Conservation (phyloP, 805 yeast species). For the Hanseniaspora lachancei region DNA sequence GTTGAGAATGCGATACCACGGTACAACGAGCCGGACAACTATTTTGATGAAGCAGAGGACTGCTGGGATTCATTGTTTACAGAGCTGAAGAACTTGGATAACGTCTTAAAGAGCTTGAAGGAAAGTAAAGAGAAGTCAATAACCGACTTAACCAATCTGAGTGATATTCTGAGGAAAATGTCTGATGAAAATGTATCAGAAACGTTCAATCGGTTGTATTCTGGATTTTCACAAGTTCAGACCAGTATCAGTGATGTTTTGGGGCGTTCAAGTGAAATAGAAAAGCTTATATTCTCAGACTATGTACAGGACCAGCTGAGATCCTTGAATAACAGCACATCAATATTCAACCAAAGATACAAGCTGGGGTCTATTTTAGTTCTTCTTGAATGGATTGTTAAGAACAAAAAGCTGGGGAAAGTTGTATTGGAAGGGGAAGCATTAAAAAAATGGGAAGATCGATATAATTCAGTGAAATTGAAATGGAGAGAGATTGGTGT, state of each 20-base stretch:
- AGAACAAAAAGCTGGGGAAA: slow-evolving; percentile 43
- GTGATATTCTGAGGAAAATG: slow-evolving; percentile 42
- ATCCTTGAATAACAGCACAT: slow-evolving; percentile 57
- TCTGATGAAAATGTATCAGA: slow-evolving; percentile 65
- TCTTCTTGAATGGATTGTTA: slow-evolving; percentile 38
- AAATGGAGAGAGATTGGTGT: slow-evolving; percentile 53
- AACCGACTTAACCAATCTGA: slow-evolving; percentile 53
- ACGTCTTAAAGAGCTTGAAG: slow-evolving; percentile 60
- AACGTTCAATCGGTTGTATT: slow-evolving; percentile 47
- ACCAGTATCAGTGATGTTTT: slow-evolving; percentile 55
- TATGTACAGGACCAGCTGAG: slow-evolving; percentile 82
- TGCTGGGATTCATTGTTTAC: slow-evolving; percentile 60
- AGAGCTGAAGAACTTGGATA: slow-evolving; percentile 55
- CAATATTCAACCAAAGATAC: slow-evolving; percentile 61
- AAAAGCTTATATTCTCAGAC: slow-evolving; percentile 70
- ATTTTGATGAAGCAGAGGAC: slow-evolving; percentile 53
- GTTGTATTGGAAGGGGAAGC: slow-evolving; percentile 46
- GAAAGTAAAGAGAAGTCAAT: slow-evolving; percentile 65
- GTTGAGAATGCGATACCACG: slow-evolving; percentile 29
- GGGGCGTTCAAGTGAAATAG: slow-evolving; percentile 70
- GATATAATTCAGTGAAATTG: slow-evolving; percentile 40
- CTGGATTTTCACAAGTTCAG: slow-evolving; percentile 62
- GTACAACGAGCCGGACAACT: slow-evolving; percentile 65
- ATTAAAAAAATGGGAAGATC: slow-evolving; percentile 39
- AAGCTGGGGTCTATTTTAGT: slow-evolving; percentile 38